A percentile compares a stretch with the other conserved stretches of the same genome.
Evolutionary conservation across 495 filamentous ascomycete species (phyloP).

Genomic region (Mycothermus thermophilus): DNA sequence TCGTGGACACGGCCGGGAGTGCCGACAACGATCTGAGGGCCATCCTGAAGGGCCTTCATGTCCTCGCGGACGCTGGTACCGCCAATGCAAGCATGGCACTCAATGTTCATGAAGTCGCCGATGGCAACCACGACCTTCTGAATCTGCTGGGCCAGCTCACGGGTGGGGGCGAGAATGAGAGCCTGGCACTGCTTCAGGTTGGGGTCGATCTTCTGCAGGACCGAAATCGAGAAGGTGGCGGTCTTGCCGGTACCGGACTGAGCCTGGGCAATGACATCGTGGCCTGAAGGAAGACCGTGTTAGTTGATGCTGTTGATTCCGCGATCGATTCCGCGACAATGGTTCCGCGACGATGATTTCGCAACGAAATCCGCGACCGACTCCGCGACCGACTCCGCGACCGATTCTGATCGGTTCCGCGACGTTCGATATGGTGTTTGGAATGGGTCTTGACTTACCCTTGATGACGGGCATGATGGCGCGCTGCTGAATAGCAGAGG

Average conservation of each 20-base stretch:
- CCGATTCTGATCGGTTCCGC: too few relatives aligned
- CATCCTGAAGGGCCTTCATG: slow-evolving; percentile 91
- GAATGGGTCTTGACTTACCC: slow-evolving; percentile 47
- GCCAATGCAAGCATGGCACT: slow-evolving; percentile 97
- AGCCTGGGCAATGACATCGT: slow-evolving; percentile 97
- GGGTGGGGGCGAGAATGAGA: slow-evolving; percentile 91
- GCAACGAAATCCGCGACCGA: too few relatives aligned
- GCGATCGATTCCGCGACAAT: too few relatives aligned
- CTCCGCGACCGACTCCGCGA: too few relatives aligned
- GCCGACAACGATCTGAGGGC: slow-evolving; percentile 91
- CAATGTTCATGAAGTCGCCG: slow-evolving; percentile 98
- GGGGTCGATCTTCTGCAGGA: slow-evolving; percentile 86
- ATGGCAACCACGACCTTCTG: slow-evolving; percentile 95
- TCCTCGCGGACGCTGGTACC: slow-evolving; percentile 96
- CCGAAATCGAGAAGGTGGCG: slow-evolving; percentile 94
- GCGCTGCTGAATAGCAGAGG: slow-evolving; percentile 98
- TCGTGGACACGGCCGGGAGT: slow-evolving; percentile 93
- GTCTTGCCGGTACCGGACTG: slow-evolving; percentile 99
- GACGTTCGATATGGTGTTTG: neutral
- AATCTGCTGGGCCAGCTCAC: slow-evolving; percentile 95
- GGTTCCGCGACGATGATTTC: too few relatives aligned
- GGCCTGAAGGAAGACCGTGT: slow-evolving; percentile 45
- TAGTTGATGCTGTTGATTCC: too few relatives aligned
- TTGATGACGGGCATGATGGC: slow-evolving; percentile 99
- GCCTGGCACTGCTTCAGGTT: slow-evolving; percentile 80